phyloP scores from a whole-genome alignment of 1,284 basidiomycete genomes.

The Trichosporon coremiiforme region DNA sequence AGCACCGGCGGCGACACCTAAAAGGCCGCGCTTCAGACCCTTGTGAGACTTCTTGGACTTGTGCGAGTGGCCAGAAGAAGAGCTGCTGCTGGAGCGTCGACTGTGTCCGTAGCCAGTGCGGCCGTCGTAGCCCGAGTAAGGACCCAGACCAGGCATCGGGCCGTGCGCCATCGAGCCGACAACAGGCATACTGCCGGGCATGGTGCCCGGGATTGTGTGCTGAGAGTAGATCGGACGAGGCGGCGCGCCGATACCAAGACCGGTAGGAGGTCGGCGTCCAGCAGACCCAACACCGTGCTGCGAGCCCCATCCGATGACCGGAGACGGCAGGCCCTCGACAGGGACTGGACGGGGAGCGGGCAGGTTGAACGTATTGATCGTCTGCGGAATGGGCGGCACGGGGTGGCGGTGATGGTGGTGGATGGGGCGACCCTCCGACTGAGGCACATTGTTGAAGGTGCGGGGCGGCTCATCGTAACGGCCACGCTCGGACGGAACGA shows the following conservation, averaged over 20 bases:
- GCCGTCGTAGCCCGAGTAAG: constrained; percentile 7
- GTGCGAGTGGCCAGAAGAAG: neutral
- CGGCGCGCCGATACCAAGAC: neutral
- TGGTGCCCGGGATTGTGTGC: constrained; percentile 9
- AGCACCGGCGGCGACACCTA: neutral
- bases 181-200: constrained; percentile 7
- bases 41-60: constrained; percentile 8
- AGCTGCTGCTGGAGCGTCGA: constrained; percentile 10
- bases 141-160: constrained; percentile 9
- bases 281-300: neutral
- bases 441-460: neutral
- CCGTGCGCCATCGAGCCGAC: constrained; percentile 8
- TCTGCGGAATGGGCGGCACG: constrained; percentile 6
- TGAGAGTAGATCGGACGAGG: constrained; percentile 8
- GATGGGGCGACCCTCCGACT: neutral
- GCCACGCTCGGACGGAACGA: neutral
- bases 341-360: constrained; percentile 7
- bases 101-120: constrained; percentile 10
- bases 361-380: constrained; percentile 17
- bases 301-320: constrained; percentile 15
- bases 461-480: constrained; percentile 3
- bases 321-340: constrained; percentile 10
- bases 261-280: neutral
- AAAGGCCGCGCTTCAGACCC: constrained; percentile 1
- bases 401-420: constrained; percentile 13